A percentile compares a stretch with the other conserved stretches of the same genome.
Evolutionary conservation across 352 stramenopile genomes (phyloP).

Genomic region (Globisporangium radiosum): DNA sequence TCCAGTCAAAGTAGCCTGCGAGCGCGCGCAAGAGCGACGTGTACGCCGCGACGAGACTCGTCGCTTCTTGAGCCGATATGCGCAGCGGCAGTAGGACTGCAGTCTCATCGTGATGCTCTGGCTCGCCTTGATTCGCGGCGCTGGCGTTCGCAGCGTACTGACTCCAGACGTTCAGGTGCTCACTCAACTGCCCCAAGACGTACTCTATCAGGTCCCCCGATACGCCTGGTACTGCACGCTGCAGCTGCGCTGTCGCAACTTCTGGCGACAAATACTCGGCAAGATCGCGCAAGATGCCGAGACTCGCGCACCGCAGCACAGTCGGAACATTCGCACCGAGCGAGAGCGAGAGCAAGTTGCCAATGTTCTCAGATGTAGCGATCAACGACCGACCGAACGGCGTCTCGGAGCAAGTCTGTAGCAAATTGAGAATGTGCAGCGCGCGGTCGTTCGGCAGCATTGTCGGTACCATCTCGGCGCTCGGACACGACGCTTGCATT

Average conservation of each 20-base stretch:
- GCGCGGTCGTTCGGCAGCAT: slow-evolving; percentile 37
- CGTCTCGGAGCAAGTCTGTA: slow-evolving; percentile 55
- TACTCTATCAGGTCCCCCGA: slow-evolving; percentile 23
- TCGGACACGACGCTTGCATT: slow-evolving; percentile 44
- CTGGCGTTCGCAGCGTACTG: slow-evolving; percentile 10
- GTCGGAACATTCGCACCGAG: slow-evolving; percentile 38
- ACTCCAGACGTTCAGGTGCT: slow-evolving; percentile 37
- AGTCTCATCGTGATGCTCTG: neutral
- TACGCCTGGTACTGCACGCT: slow-evolving; percentile 15
- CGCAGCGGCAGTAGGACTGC: slow-evolving; percentile 25
- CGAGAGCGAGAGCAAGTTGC: slow-evolving; percentile 50
- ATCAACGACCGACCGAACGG: slow-evolving; percentile 46
- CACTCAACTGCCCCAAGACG: slow-evolving; percentile 29
- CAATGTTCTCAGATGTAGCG: slow-evolving; percentile 48
- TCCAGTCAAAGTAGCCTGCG: slow-evolving; percentile 24
- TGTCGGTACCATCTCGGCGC: slow-evolving; percentile 13
- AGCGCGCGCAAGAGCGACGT: slow-evolving; percentile 40
- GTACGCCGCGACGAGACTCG: slow-evolving; percentile 35
- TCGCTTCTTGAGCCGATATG: slow-evolving; percentile 34
- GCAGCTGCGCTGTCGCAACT: slow-evolving; percentile 30
- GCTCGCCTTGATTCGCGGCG: neutral
- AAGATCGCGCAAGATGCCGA: slow-evolving; percentile 43
- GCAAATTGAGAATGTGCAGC: slow-evolving; percentile 57
- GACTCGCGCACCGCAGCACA: slow-evolving; percentile 40
- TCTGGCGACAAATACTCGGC: slow-evolving; percentile 23